Evolutionary conservation across 1,284 basidiomycete genomes (phyloP), one percentile per base, ranked within the genome.

Genomic region (Irpex sp.): DNA sequence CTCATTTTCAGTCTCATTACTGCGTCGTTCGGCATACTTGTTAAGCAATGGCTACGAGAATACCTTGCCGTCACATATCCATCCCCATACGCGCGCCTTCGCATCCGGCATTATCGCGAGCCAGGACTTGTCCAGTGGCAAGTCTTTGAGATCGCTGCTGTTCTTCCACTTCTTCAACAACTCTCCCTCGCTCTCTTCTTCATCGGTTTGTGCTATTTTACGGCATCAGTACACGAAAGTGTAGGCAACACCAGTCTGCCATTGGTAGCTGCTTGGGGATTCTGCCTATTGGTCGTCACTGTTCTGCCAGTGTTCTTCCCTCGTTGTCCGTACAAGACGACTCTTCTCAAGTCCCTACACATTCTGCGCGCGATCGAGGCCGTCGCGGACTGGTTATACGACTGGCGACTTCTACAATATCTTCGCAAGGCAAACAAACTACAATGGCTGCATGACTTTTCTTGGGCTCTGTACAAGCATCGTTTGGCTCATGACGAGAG

Each of bases 171-270:
- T 9, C 58, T 63, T 6, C 58, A 60, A 3, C 58, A 63, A 17
- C 7, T 63, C 34, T n/a, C 62, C 5, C 59, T 63, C 36, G 62
- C 51, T 36, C 58, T 63, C 4, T 63, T 63, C 62, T 57, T 63
- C 26, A 17, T 63, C 6, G 62, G 58, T 21, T 34, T 63, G 15
- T 63, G 58, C 15, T 60, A 55, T 26, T 63, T 60, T 31, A 60
- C 59, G 17, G 21, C 49, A 3, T 17, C 8, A 5, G 34, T 63
- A 11, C 51, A 63, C 36, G 19, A 15, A 8, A 47, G 52, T 19
- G 49, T 34, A 0, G 31, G 31, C 6, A 34, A 34, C 6, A 34
- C 31, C 1, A 34, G 31, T 1, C 8, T 63, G 2, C 44, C 49
- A 0, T 34, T 63, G 3, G 57, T 59, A 7, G 19, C 47, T 3